A percentile compares a stretch with the other conserved stretches of the same genome.
These are phyloP conservation scores for Guadua angustifolia DNA, from an alignment of 176 grass and related monocot genomes.

Conservation along the genomic window DNA sequence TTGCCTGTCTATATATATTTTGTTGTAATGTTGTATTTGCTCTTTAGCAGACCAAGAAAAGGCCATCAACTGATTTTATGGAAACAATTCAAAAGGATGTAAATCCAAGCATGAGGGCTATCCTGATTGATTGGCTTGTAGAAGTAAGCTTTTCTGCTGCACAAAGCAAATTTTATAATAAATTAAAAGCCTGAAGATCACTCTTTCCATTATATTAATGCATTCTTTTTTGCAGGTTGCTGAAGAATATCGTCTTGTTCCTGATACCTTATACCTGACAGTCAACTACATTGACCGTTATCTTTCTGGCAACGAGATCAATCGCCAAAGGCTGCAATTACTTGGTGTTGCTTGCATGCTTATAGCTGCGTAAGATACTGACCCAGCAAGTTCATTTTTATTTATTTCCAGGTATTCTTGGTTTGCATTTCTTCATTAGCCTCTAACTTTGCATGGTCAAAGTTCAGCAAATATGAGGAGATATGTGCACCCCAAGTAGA, in stretches of 20 bases:
- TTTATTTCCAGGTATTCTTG: background rate
- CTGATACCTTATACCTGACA: slow-evolving; percentile 92
- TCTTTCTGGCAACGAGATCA: slow-evolving; percentile 95
- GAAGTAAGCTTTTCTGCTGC: slow-evolving; percentile 62
- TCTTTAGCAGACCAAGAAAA: slow-evolving; percentile 76
- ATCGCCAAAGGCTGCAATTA: slow-evolving; percentile 87
- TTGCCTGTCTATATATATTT: background rate
- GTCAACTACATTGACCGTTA: slow-evolving; percentile 91
- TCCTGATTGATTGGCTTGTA: slow-evolving; percentile 97
- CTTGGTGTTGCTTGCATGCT: slow-evolving; percentile 97
- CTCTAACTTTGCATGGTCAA: slow-evolving; percentile 21
- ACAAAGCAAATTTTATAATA: background rate
- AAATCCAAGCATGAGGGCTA: slow-evolving; percentile 90
- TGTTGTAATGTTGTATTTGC: background rate
- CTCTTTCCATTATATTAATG: background rate
- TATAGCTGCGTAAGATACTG: slow-evolving; percentile 89
- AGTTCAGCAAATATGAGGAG: slow-evolving; percentile 94
- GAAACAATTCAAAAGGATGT: slow-evolving; percentile 92
- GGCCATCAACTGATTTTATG: slow-evolving; percentile 81
- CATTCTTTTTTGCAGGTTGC: slow-evolving; percentile 61
- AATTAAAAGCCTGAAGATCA: background rate
- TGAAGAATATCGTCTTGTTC: slow-evolving; percentile 94
- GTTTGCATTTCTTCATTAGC: slow-evolving; percentile 23
- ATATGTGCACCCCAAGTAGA: slow-evolving; percentile 99
- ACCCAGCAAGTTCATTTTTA: slow-evolving; percentile 4